A percentile compares a stretch with the other conserved stretches of the same genome.
These are phyloP conservation scores for Plasmodium malariae DNA, from an alignment of 169 alveolate genomes.

Conservation along the genomic window DNA sequence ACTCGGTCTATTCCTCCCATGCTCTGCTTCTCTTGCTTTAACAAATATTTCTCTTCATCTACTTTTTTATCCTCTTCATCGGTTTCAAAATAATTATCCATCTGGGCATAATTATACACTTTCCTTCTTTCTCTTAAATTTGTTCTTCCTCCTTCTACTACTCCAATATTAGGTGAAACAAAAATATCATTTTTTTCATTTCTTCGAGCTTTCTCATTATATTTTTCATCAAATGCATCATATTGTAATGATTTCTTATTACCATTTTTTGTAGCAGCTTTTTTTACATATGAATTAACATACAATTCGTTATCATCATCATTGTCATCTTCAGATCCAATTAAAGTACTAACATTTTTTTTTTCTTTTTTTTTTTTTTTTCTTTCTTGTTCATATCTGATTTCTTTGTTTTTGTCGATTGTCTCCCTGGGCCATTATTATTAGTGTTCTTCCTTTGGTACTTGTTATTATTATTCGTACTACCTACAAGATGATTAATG, in stretches of 20 bases:
- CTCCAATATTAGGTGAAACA: conserved; percentile 64
- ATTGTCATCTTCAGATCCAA: conserved; percentile 34
- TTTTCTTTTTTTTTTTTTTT: conserved; percentile 11
- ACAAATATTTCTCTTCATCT: conserved; percentile 70
- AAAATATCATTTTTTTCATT: conserved; percentile 56
- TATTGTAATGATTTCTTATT: conserved; percentile 13
- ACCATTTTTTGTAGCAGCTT: conserved; percentile 15
- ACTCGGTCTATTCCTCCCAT: conserved; percentile 88
- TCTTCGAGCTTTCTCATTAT: conserved; percentile 34
- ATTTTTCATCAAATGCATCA: conserved; percentile 47
- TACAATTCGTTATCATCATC: conserved; percentile 65
- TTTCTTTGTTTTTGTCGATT: not conserved
- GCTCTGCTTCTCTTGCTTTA: conserved; percentile 76
- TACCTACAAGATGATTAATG: not conserved
- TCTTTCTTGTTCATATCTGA: conserved; percentile 17
- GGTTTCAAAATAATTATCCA: conserved; percentile 62
- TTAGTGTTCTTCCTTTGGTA: not conserved
- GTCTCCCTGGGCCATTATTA: not conserved
- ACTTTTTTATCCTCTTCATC: conserved; percentile 76
- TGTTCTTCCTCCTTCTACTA: conserved; percentile 60
- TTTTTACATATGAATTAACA: conserved; percentile 63
- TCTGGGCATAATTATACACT: conserved; percentile 59
- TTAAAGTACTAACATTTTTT: conserved; percentile 16
- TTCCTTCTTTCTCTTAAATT: conserved; percentile 66
- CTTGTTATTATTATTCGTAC: not conserved